These are phyloP conservation scores for Agroathelia rolfsii DNA, from an alignment of 1,284 basidiomycete genomes.

Conservation along the genomic window DNA sequence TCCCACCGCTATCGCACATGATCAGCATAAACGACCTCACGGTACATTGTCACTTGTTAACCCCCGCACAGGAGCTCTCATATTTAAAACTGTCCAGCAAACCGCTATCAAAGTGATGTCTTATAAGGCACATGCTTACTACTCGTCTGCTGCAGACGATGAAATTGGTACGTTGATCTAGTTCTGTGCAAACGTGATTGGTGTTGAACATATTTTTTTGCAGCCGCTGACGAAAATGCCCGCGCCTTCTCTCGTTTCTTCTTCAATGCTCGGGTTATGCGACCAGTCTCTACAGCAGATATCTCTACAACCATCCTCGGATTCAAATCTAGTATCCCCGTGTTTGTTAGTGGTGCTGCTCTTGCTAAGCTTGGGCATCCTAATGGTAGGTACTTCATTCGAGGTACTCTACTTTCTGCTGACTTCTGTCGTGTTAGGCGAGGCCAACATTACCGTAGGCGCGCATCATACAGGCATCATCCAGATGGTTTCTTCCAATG, in stretches of 20 bases:
- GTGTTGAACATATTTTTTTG: too few species aligned
- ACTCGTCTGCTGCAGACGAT: constrained; percentile 75
- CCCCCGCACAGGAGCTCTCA: constrained; percentile 1
- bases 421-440: constrained; percentile 36
- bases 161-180: constrained; percentile 50
- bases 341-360: constrained; percentile 82
- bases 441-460: constrained; percentile 75
- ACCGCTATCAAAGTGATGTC: constrained; percentile 59
- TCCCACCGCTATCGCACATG: constrained; percentile 58
- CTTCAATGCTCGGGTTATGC: constrained; percentile 76
- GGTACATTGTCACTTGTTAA: constrained; percentile 30
- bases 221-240: constrained; percentile 58
- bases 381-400: constrained; percentile 28
- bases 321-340: constrained; percentile 61
- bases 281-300: constrained; percentile 59
- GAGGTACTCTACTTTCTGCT: constrained; percentile 1
- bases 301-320: constrained; percentile 73
- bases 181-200: constrained; percentile 6
- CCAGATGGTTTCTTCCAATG: constrained; percentile 85
- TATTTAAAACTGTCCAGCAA: constrained; percentile 24
- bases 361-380: constrained; percentile 90
- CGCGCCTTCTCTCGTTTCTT: constrained; percentile 72
- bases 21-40: constrained; percentile 73
- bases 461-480: constrained; percentile 66
- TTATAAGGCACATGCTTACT: constrained; percentile 73